Evolutionary conservation across 2,329 filamentous ascomycete genomes (phyloP).

Genomic region (Clarireedia hainanense): DNA sequence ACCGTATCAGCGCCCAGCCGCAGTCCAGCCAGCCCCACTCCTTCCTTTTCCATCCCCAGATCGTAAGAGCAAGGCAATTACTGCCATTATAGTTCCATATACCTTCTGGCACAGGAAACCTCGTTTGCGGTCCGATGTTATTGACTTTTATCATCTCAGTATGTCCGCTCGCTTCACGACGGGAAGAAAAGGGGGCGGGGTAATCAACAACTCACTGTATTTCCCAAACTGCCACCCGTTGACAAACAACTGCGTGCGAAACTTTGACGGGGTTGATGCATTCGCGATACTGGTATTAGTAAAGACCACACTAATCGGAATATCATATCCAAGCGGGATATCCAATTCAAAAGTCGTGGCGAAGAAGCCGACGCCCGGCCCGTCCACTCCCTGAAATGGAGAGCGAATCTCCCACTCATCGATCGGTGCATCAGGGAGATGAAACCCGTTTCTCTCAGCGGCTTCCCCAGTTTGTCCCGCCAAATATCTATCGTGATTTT

Average conservation of each 20-base stretch:
- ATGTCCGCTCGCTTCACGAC: too few species aligned
- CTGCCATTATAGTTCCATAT: too few species aligned
- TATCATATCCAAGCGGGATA: conserved; percentile 49
- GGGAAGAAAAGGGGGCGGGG: too few species aligned
- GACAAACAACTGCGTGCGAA: conserved; percentile 59
- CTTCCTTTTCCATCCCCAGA: too few species aligned
- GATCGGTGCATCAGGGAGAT: conserved; percentile 46
- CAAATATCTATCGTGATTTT: conserved; percentile 41
- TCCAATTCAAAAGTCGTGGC: conserved; percentile 46
- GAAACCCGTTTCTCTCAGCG: conserved; percentile 55
- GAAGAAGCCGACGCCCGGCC: conserved; percentile 52
- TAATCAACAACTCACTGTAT: conserved; percentile 29
- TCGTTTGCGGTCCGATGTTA: too few species aligned
- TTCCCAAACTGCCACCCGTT: conserved; percentile 72
- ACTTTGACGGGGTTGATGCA: conserved; percentile 30
- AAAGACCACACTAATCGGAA: conserved; percentile 54
- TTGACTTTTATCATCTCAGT: too few species aligned
- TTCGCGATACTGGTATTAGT: conserved; percentile 32
- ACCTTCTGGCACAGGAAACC: too few species aligned
- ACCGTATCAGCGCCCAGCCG: too few species aligned
- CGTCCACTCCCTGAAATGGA: conserved; percentile 36
- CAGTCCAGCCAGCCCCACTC: too few species aligned
- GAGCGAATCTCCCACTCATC: conserved; percentile 35
- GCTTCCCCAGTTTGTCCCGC: conserved; percentile 81
- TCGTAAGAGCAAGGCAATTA: too few species aligned